Evolutionary conservation across 176 grass and related monocot species (phyloP), one percentile per base, ranked within the genome.

Genomic region (Ensete ventricosum): DNA sequence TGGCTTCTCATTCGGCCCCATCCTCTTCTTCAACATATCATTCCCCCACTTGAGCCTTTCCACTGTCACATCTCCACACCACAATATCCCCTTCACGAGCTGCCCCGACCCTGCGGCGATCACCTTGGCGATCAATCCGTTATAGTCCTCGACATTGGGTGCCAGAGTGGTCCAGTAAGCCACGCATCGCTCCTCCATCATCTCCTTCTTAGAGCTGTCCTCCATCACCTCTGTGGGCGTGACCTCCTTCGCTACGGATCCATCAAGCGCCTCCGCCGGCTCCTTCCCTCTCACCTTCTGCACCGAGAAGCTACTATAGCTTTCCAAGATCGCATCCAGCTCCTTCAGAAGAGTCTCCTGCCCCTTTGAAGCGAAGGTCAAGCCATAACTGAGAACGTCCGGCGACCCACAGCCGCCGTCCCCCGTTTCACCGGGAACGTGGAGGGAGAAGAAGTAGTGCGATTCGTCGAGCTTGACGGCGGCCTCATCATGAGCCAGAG

Each of bases 91-190:
- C 82, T 76, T 91, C 1, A 73, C 84, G 0, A 96, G 67, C 73
- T 86, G 77, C 34, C 78, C 84, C 22, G 92, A 85, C 13, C 92
- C 92, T 13, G 83, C 63, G 1, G 84, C 81, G 62, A 96, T 92
- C 2, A 82, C 87, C 78, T 27, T 89, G 16, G 92, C 87, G 8
- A 89, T 81, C 21, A 73, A 71, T 2, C 87, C 69, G 19, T 89
- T 88, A 78, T 96, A 96, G 25, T 89, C 89, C 84, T 96, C 92
- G 9, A 96, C 89, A 57, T 92, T 96, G 0, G 92, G 92, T 43
- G 92, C 92, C 13, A 96, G 84, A 1, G 84, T 73, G 48, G 92
- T 96, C 92, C 92, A 96, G 78, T 96, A 96, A 11, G 92, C 92
- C 11, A 86, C 89, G 9, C 84, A 87, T 71, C 19, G 76, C 83